Percentiles rank a stretch among this genome's conserved stretches.
phyloP scores from a whole-genome alignment of 73 alveolate genomes.

The Effrenium voratum region DNA sequence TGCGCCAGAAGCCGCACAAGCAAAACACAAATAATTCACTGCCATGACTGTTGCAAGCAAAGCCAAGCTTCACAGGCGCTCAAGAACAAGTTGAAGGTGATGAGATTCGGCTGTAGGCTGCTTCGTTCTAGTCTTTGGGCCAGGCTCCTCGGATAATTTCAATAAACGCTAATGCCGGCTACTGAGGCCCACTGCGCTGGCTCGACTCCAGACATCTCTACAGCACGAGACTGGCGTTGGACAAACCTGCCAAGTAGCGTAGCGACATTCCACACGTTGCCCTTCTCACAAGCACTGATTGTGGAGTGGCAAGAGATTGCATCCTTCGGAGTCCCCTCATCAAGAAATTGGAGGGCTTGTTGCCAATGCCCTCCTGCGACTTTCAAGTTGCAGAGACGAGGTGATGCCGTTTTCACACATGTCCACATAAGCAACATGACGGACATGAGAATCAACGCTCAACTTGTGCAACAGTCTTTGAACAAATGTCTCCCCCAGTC shows the following conservation, averaged over 20 bases:
- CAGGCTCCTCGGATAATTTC: too few species aligned
- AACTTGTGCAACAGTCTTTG: too few species aligned
- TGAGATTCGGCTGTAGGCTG: not conserved
- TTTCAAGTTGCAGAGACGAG: not conserved
- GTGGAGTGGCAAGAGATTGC: constrained; percentile 35
- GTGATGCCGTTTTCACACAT: not conserved
- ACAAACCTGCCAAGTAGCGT: not conserved
- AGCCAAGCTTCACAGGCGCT: constrained; percentile 16
- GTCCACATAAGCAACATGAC: not conserved
- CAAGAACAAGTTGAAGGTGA: constrained; percentile 17
- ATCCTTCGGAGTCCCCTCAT: not conserved
- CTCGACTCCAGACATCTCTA: too few species aligned
- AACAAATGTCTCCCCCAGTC: not conserved
- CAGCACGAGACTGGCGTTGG: too few species aligned
- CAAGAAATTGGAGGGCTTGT: not conserved
- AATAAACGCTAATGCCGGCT: too few species aligned
- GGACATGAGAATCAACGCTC: not conserved
- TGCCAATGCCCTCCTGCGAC: constrained; percentile 34
- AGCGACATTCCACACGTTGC: not conserved
- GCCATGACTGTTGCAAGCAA: not conserved
- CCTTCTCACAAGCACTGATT: constrained; percentile 41
- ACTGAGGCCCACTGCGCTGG: too few species aligned
- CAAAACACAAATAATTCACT: not conserved
- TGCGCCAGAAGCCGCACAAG: not conserved
- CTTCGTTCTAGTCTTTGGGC: too few species aligned